phyloP scores from a whole-genome alignment of 192 early-diverging fungal genomes.

The Backusella australiensis region DNA sequence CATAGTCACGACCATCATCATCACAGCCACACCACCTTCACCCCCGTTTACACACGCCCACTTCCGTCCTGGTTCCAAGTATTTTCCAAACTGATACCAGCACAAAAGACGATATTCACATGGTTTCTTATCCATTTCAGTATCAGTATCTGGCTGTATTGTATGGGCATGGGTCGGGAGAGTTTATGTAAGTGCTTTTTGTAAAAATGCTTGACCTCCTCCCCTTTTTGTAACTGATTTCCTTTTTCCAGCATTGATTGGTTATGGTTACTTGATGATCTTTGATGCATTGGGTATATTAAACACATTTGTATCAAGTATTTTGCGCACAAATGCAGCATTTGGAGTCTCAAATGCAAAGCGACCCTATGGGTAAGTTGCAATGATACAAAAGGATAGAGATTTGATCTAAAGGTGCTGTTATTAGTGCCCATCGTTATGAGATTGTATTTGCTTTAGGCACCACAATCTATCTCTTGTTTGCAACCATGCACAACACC shows the following conservation, averaged over 20 bases:
- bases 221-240: not conserved
- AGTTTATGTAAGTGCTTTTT: constrained; percentile 42
- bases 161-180: constrained; percentile 40
- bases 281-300: constrained; percentile 61
- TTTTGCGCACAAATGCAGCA: constrained; percentile 39
- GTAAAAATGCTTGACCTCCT: not conserved
- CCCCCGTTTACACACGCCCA: constrained; percentile 22
- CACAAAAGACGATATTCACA: constrained; percentile 55
- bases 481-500: constrained; percentile 55
- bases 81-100: constrained; percentile 38
- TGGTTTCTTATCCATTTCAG: constrained; percentile 45
- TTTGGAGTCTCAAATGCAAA: constrained; percentile 46
- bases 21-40: constrained; percentile 17
- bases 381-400: not conserved
- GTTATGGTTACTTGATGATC: constrained; percentile 47
- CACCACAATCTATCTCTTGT: constrained; percentile 51
- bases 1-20: not conserved
- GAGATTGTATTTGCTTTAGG: constrained; percentile 53
- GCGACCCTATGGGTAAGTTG: constrained; percentile 52
- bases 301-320: constrained; percentile 50
- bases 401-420: not conserved
- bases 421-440: constrained; percentile 45
- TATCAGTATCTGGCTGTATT: constrained; percentile 43
- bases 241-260: constrained; percentile 36
- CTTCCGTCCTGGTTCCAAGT: constrained; percentile 42